These are phyloP conservation scores for Leccinum fibrillosum DNA, from an alignment of 768 basidiomycete species.

Conservation along the genomic window DNA sequence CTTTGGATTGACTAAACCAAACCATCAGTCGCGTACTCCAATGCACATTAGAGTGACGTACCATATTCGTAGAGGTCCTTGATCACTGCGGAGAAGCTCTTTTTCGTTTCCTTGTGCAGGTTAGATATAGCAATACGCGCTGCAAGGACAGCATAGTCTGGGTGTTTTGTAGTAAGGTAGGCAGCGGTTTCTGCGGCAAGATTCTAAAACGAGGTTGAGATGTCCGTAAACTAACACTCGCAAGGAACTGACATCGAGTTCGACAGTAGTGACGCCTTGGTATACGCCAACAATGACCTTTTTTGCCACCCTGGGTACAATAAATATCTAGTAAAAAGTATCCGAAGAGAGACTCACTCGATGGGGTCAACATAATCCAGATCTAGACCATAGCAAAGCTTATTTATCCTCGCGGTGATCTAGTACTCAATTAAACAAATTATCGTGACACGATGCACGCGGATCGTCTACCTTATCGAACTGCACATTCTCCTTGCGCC, in stretches of 20 bases:
- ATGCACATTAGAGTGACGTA: constrained; percentile 33
- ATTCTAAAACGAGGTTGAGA: constrained; percentile 51
- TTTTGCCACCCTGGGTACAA: constrained; percentile 65
- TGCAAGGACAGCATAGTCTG: constrained; percentile 97
- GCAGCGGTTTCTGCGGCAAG: constrained; percentile 97
- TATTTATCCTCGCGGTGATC: constrained; percentile 85
- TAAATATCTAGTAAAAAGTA: constrained; percentile 2
- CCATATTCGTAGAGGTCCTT: constrained; percentile 88
- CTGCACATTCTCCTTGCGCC: constrained; percentile 88
- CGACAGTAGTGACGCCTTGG: constrained; percentile 93
- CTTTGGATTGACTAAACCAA: constrained; percentile 84
- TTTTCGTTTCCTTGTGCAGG: constrained; percentile 98
- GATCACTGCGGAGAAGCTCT: constrained; percentile 91
- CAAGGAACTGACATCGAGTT: constrained; percentile 76
- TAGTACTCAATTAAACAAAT: constrained; percentile 30
- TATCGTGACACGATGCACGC: constrained; percentile 7
- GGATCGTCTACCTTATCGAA: constrained; percentile 76
- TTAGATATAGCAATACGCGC: constrained; percentile 99
- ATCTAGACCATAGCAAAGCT: constrained; percentile 96
- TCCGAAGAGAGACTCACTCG: constrained; percentile 45
- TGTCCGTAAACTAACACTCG: neutral
- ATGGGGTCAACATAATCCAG: constrained; percentile 89
- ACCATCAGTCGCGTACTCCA: neutral
- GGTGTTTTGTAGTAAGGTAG: constrained; percentile 94
- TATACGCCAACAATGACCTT: constrained; percentile 94